phyloP scores from a whole-genome alignment of 2,329 filamentous ascomycete genomes.

The Chaetoscypha palmicola region DNA sequence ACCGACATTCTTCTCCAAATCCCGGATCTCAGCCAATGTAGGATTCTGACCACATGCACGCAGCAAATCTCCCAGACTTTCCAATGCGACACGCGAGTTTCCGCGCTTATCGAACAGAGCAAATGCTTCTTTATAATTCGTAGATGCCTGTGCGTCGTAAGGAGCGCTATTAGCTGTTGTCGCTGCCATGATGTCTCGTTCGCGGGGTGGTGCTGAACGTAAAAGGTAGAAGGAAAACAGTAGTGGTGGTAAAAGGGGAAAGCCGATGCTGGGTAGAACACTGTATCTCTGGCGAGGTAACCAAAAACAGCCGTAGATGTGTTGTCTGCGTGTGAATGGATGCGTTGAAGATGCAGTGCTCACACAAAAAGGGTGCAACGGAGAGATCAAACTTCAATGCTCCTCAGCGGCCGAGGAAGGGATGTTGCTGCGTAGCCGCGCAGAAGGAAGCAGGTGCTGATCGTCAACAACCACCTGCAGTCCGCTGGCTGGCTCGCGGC shows the following conservation, averaged over 20 bases:
- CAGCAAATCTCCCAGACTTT: slow-evolving; percentile 85
- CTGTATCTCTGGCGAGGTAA: background rate
- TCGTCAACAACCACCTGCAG: background rate
- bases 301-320: slow-evolving; percentile 7
- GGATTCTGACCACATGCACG: slow-evolving; percentile 98
- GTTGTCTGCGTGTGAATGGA: slow-evolving; percentile 6
- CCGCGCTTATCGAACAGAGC: slow-evolving; percentile 99
- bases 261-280: slow-evolving; percentile 36
- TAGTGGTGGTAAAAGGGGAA: slow-evolving; percentile 31
- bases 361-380: slow-evolving; percentile 2
- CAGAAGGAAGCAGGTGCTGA: background rate
- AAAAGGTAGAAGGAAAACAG: slow-evolving; percentile 2
- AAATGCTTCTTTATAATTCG: slow-evolving; percentile 99
- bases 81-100: slow-evolving; percentile 81
- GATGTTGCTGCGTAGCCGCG: no score
- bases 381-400: background rate
- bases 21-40: slow-evolving; percentile 83
- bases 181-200: background rate
- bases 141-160: slow-evolving; percentile 54
- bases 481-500: slow-evolving; percentile 3
- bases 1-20: slow-evolving; percentile 84
- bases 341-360: background rate
- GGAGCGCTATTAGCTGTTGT: slow-evolving; percentile 23
- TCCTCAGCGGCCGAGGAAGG: background rate
- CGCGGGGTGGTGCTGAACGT: background rate